Evolutionary conservation across 2,329 filamentous ascomycete genomes (phyloP).

Genomic region (Fusarium illudens): DNA sequence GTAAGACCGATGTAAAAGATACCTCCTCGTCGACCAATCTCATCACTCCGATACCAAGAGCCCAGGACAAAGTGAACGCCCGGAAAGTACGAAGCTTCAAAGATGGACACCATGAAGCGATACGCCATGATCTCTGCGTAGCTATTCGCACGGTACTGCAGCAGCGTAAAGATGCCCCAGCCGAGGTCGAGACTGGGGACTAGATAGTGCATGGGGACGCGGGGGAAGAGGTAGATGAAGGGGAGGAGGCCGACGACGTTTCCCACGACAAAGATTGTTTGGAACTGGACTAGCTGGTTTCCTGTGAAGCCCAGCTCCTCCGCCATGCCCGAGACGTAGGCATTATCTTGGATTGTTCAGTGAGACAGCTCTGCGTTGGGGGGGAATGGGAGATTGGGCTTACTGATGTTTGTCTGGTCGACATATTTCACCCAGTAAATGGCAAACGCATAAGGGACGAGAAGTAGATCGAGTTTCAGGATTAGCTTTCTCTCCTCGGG

Average conservation of each 20-base stretch:
- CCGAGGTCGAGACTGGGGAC: slow-evolving; percentile 22
- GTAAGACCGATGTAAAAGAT: slow-evolving; percentile 28
- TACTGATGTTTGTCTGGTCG: slow-evolving; percentile 34
- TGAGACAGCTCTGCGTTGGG: rapidly evolving
- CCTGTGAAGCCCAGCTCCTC: slow-evolving; percentile 26
- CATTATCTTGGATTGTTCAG: slow-evolving; percentile 25
- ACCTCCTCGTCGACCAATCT: slow-evolving; percentile 28
- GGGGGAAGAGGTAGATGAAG: slow-evolving; percentile 31
- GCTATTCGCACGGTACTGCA: slow-evolving; percentile 26
- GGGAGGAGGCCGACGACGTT: slow-evolving; percentile 28
- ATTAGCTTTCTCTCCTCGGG: slow-evolving; percentile 51
- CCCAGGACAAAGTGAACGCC: slow-evolving; percentile 30
- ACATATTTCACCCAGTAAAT: slow-evolving; percentile 35
- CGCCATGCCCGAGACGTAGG: slow-evolving; percentile 32
- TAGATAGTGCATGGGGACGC: slow-evolving; percentile 28
- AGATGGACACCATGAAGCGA: slow-evolving; percentile 29
- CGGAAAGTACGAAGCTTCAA: slow-evolving; percentile 30
- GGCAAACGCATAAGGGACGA: slow-evolving; percentile 57
- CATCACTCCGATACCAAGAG: slow-evolving; percentile 31
- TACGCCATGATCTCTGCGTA: slow-evolving; percentile 23
- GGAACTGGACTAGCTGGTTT: slow-evolving; percentile 31
- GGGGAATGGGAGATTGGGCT: neutral
- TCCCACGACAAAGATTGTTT: slow-evolving; percentile 31
- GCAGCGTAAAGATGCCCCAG: slow-evolving; percentile 25
- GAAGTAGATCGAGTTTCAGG: slow-evolving; percentile 63